Conservation (phyloP, 768 basidiomycete species). For the Macrocybe gigantea region DNA sequence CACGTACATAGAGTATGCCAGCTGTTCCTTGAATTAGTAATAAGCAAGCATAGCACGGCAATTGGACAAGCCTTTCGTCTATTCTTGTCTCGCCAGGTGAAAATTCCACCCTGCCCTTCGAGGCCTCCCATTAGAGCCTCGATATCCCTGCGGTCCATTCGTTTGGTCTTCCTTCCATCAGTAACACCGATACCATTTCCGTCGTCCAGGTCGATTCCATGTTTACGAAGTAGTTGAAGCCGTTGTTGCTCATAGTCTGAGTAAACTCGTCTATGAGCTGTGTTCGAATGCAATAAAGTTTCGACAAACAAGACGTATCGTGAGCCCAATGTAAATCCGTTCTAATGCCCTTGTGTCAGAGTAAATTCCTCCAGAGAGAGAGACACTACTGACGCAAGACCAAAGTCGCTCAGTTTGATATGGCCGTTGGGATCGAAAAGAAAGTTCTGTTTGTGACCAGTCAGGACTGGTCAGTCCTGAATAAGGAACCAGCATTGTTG, state of each 20-base stretch:
- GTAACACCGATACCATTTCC: slow-evolving; percentile 40
- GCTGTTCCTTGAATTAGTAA: slow-evolving; percentile 31
- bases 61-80: slow-evolving; percentile 66
- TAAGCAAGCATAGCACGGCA: slow-evolving; percentile 15
- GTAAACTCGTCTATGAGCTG: slow-evolving; percentile 12
- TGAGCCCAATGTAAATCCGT: slow-evolving; percentile 97
- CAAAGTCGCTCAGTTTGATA: slow-evolving; percentile 93
- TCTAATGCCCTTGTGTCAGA: slow-evolving; percentile 26
- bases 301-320: slow-evolving; percentile 75
- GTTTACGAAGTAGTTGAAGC: slow-evolving; percentile 78
- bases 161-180: slow-evolving; percentile 70
- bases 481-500: slow-evolving; percentile 12
- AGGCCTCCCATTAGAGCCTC: slow-evolving; percentile 82
- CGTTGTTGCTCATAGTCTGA: slow-evolving; percentile 94
- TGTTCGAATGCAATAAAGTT: slow-evolving; percentile 1
- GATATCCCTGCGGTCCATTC: slow-evolving; percentile 75
- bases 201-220: slow-evolving; percentile 94
- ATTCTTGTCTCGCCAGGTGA: slow-evolving; percentile 96
- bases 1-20: slow-evolving; percentile 85
- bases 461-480: background rate
- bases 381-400: slow-evolving; percentile 72
- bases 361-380: slow-evolving; percentile 2
- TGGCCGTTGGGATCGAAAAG: slow-evolving; percentile 91
- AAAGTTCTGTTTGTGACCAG: slow-evolving; percentile 64
- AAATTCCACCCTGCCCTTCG: slow-evolving; percentile 75